Evolutionary conservation across 306 rosid species (phyloP).

Genomic region (Potentilla sterilis): DNA sequence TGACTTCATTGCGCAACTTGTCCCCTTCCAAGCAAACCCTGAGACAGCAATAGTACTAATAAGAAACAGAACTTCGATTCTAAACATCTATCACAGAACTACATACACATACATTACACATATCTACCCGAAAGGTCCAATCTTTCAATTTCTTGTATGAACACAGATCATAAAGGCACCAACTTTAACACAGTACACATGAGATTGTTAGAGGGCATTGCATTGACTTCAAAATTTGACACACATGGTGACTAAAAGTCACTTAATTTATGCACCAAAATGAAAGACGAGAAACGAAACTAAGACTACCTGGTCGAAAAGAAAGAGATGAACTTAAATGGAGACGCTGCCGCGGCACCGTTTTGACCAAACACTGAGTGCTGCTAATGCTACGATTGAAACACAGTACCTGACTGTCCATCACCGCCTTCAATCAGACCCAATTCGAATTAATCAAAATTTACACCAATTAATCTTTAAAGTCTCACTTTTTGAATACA

Average conservation of each 20-base stretch:
- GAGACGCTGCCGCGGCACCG: slow-evolving; percentile 9
- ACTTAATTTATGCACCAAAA: too few relatives aligned
- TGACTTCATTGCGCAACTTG: slow-evolving; percentile 66
- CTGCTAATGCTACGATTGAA: slow-evolving; percentile 31
- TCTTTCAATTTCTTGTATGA: not conserved
- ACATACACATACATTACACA: not conserved
- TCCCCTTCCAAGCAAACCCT: slow-evolving; percentile 37
- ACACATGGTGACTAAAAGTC: not conserved
- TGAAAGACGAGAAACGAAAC: too few relatives aligned
- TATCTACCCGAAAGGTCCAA: too few relatives aligned
- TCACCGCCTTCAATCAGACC: slow-evolving; percentile 40
- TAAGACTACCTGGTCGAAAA: slow-evolving; percentile 37
- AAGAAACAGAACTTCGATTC: slow-evolving; percentile 1
- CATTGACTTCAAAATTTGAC: not conserved
- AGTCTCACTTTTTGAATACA: too few relatives aligned
- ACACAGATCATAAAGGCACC: not conserved
- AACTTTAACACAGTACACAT: not conserved
- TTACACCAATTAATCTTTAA: too few relatives aligned
- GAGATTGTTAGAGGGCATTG: not conserved
- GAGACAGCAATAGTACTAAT: slow-evolving; percentile 15
- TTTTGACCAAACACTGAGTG: slow-evolving; percentile 32
- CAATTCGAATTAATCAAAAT: not conserved
- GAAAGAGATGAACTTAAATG: slow-evolving; percentile 2
- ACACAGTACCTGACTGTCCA: slow-evolving; percentile 46
- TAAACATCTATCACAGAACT: not conserved